Conservation (phyloP, 331 rosid genomes). For the Telfairia occidentalis region DNA sequence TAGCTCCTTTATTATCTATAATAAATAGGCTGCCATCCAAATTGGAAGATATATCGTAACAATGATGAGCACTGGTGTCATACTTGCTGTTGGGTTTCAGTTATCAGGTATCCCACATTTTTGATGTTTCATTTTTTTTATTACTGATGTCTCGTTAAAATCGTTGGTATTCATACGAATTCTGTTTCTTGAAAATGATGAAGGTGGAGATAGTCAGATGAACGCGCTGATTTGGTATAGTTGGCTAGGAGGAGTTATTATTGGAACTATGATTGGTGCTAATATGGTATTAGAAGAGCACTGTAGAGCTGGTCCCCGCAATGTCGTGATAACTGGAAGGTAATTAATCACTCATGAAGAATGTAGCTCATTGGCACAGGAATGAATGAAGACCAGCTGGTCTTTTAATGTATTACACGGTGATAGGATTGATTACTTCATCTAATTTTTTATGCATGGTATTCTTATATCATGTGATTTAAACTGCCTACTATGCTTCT, state of each 20-base stretch:
- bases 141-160: background rate
- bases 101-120: constrained; percentile 57
- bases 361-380: background rate
- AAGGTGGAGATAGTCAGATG: constrained; percentile 88
- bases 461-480: background rate
- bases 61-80: constrained; percentile 94
- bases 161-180: background rate
- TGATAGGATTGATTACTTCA: background rate
- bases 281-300: constrained; percentile 83
- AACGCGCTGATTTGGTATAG: constrained; percentile 77
- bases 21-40: constrained; percentile 62
- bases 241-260: constrained; percentile 93
- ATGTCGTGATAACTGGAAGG: constrained; percentile 95
- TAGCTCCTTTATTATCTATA: constrained; percentile 5
- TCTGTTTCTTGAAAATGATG: constrained; percentile 16
- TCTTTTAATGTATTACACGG: background rate
- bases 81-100: constrained; percentile 75
- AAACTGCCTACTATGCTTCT: background rate
- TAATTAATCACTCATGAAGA: constrained; percentile 5
- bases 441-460: background rate
- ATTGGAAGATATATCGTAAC: constrained; percentile 91
- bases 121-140: constrained; percentile 5
- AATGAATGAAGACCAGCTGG: background rate
- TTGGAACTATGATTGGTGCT: constrained; percentile 91
- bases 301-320: constrained; percentile 81